Conservation (phyloP, 2,329 filamentous ascomycete genomes). For the Amauroascus verrucosus region DNA sequence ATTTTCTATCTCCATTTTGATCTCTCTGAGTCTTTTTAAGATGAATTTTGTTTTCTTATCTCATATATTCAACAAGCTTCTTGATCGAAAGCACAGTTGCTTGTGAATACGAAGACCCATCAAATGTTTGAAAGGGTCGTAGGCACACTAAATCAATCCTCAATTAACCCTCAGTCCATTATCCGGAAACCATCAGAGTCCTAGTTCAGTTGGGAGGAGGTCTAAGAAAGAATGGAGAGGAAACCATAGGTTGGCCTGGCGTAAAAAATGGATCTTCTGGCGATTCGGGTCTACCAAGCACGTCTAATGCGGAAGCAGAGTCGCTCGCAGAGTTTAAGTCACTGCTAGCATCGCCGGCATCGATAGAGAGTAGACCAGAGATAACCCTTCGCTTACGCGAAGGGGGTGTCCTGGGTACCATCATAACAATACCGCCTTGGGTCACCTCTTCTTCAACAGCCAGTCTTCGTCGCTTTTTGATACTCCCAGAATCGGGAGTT, state of each 20-base stretch:
- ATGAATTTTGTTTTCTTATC: too few species aligned
- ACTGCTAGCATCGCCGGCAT: background rate
- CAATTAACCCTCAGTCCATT: too few species aligned
- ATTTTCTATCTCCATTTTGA: background rate
- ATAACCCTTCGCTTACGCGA: constrained; percentile 6
- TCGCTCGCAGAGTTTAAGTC: background rate
- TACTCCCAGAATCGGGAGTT: constrained; percentile 8
- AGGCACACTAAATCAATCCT: too few species aligned
- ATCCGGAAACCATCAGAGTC: too few species aligned
- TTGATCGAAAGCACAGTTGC: too few species aligned
- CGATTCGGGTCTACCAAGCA: background rate
- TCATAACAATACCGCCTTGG: constrained; percentile 6
- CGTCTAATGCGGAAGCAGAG: too few species aligned
- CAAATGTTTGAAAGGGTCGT: background rate
- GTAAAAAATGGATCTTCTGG: background rate
- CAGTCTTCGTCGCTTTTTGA: constrained; percentile 17
- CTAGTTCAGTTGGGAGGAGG: background rate
- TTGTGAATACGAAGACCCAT: background rate
- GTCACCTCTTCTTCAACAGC: background rate
- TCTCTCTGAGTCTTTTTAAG: background rate
- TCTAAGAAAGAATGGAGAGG: background rate
- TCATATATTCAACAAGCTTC: too few species aligned
- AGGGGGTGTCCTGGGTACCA: background rate
- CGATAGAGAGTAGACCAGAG: background rate
- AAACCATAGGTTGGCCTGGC: background rate